Percentiles rank a stretch among this genome's conserved stretches.
Evolutionary conservation across 192 early-diverging fungal genomes (phyloP).

Genomic region (Phlyctochytrium bullatum): DNA sequence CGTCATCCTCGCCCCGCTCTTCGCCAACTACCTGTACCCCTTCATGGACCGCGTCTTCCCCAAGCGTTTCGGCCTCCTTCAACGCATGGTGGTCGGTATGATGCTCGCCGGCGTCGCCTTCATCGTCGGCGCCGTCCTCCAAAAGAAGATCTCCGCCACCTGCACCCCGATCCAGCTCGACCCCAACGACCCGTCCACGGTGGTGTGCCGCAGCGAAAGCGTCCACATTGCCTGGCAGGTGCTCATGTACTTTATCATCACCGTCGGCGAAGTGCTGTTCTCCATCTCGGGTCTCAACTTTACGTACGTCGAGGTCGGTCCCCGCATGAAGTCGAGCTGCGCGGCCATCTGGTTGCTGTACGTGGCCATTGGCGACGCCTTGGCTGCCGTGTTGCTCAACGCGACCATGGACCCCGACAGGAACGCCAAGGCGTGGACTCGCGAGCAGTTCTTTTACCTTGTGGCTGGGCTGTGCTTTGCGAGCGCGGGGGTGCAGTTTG

Average conservation of each 20-base stretch:
- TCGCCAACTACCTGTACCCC: slow-evolving; percentile 53
- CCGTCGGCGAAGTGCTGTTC: slow-evolving; percentile 56
- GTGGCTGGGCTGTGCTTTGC: slow-evolving; percentile 33
- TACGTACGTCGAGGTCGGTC: slow-evolving; percentile 63
- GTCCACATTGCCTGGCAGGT: slow-evolving; percentile 5
- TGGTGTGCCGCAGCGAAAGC: neutral
- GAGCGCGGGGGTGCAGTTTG: slow-evolving; percentile 34
- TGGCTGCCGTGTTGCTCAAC: slow-evolving; percentile 29
- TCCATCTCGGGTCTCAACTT: slow-evolving; percentile 65
- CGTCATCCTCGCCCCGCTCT: slow-evolving; percentile 53
- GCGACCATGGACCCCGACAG: slow-evolving; percentile 9
- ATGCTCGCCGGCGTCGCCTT: slow-evolving; percentile 50
- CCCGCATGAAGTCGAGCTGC: slow-evolving; percentile 52
- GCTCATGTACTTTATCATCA: slow-evolving; percentile 51
- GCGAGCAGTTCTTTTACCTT: slow-evolving; percentile 29
- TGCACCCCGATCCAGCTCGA: slow-evolving; percentile 21
- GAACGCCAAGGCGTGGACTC: slow-evolving; percentile 8
- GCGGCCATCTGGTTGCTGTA: slow-evolving; percentile 57
- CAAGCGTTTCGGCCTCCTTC: slow-evolving; percentile 37
- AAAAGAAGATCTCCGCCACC: slow-evolving; percentile 28
- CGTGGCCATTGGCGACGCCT: slow-evolving; percentile 44
- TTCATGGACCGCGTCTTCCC: slow-evolving; percentile 38
- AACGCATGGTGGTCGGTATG: slow-evolving; percentile 56
- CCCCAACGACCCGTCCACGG: neutral
- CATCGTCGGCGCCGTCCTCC: slow-evolving; percentile 31